Evolutionary conservation across 2,329 filamentous ascomycete species (phyloP).

Genomic region (Dactylella cylindrospora): DNA sequence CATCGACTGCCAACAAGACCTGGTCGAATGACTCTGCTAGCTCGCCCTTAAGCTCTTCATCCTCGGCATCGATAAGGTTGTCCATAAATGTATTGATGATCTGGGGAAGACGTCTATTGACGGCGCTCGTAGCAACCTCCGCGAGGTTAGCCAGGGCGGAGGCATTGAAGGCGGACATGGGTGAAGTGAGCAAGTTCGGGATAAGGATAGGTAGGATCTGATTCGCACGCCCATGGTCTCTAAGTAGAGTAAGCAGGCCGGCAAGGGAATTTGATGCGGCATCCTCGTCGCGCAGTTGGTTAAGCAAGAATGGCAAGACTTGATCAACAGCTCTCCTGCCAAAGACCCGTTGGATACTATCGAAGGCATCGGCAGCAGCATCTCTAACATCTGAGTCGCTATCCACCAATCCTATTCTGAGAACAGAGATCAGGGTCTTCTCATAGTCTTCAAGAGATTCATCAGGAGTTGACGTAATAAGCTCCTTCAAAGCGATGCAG

Average conservation of each 20-base stretch:
- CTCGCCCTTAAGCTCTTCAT: slow-evolving; percentile 72
- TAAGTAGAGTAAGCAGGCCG: slow-evolving; percentile 88
- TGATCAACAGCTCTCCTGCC: slow-evolving; percentile 95
- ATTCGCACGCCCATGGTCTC: slow-evolving; percentile 88
- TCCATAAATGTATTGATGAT: slow-evolving; percentile 95
- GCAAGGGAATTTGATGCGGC: slow-evolving; percentile 90
- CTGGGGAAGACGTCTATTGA: slow-evolving; percentile 83
- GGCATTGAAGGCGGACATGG: slow-evolving; percentile 92
- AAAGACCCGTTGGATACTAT: slow-evolving; percentile 87
- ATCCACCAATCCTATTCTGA: slow-evolving; percentile 89
- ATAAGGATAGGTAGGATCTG: slow-evolving; percentile 96
- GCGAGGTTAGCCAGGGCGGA: slow-evolving; percentile 89
- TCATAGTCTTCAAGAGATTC: slow-evolving; percentile 93
- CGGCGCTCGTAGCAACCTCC: slow-evolving; percentile 82
- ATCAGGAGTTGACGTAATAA: slow-evolving; percentile 82
- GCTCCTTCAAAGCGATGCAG: slow-evolving; percentile 89
- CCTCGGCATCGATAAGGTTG: slow-evolving; percentile 75
- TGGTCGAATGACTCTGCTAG: slow-evolving; percentile 81
- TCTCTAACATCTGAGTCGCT: slow-evolving; percentile 86
- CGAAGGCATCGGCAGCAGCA: slow-evolving; percentile 94
- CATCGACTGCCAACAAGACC: slow-evolving; percentile 88
- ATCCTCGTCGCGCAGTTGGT: slow-evolving; percentile 78
- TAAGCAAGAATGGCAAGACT: slow-evolving; percentile 88
- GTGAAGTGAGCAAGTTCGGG: slow-evolving; percentile 83
- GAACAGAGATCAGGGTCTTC: slow-evolving; percentile 89